Conservation (phyloP, 768 basidiomycete species). For the Calocybe indica region DNA sequence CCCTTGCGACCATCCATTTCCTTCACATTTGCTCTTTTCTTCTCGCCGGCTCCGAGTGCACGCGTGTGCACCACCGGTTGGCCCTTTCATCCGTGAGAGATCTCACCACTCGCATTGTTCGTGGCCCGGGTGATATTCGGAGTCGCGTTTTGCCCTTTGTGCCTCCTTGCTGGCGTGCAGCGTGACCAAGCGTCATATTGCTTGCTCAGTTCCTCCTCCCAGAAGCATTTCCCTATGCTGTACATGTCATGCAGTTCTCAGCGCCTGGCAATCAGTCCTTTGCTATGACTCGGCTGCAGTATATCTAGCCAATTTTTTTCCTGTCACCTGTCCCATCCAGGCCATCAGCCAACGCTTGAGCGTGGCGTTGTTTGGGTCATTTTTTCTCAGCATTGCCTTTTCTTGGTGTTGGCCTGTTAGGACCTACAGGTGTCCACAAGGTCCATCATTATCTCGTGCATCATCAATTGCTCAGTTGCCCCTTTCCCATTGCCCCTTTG, state of each 20-base stretch:
- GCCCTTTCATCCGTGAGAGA: not conserved
- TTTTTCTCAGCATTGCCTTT: conserved; percentile 5
- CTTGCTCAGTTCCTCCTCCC: no score
- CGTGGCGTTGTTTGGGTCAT: not conserved
- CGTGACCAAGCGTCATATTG: no score
- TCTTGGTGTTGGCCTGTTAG: not conserved
- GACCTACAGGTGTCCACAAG: conserved; percentile 10
- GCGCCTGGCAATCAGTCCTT: no score
- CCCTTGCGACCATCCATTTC: conserved; percentile 2
- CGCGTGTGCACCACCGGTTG: not conserved
- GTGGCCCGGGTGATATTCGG: not conserved
- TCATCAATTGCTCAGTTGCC: conserved; percentile 8
- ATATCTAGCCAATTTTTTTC: not conserved
- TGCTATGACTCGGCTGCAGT: no score
- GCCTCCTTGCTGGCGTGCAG: no score
- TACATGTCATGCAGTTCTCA: no score
- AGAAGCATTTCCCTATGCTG: no score
- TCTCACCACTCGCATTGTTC: not conserved
- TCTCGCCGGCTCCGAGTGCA: not conserved
- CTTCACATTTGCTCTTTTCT: not conserved
- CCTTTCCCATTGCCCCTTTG: conserved; percentile 1
- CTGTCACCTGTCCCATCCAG: not conserved
- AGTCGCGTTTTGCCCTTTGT: no score
- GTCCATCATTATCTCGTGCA: not conserved
- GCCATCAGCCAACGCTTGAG: not conserved